Evolutionary conservation across 2,329 filamentous ascomycete genomes (phyloP).

Genomic region (Beauveria rudraprayagi): DNA sequence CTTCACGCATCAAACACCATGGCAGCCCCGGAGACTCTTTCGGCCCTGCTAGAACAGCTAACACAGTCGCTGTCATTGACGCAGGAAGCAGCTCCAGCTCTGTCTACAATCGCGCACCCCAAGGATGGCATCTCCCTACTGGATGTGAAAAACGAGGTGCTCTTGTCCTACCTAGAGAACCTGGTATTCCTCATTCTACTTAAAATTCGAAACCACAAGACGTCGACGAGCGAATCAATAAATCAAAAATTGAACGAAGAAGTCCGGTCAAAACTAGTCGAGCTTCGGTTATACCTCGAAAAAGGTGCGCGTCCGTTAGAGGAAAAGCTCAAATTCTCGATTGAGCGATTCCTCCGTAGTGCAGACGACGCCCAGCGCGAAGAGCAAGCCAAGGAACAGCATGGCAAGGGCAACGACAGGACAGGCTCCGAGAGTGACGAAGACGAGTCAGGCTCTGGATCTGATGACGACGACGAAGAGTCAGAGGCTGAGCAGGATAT

Average conservation of each 20-base stretch:
- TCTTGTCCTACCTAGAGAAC: conserved; percentile 92
- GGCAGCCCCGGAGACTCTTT: conserved; percentile 41
- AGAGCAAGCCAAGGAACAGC: conserved; percentile 27
- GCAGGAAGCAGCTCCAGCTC: conserved; percentile 57
- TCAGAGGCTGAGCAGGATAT: conserved; percentile 15
- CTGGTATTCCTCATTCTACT: conserved; percentile 80
- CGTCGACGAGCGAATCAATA: conserved; percentile 13
- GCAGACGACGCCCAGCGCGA: conserved; percentile 62
- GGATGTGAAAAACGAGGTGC: conserved; percentile 93
- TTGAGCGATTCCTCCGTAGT: conserved; percentile 86
- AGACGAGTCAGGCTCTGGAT: conserved; percentile 21
- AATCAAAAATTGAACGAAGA: conserved; percentile 45
- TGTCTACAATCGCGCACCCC: conserved; percentile 59
- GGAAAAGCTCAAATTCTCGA: conserved; percentile 84
- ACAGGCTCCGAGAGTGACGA: conserved; percentile 15
- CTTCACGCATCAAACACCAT: conserved; percentile 24
- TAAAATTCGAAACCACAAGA: conserved; percentile 57
- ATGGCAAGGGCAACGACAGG: conserved; percentile 18
- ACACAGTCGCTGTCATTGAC: conserved; percentile 54
- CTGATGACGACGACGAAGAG: conserved; percentile 25
- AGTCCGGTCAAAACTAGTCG: conserved; percentile 78
- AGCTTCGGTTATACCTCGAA: conserved; percentile 86
- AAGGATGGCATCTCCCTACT: conserved; percentile 87
- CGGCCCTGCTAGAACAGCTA: conserved; percentile 44
- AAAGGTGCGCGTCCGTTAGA: conserved; percentile 87